Conservation (phyloP, 2,329 filamentous ascomycete genomes). For the Venturiaceae sp. region DNA sequence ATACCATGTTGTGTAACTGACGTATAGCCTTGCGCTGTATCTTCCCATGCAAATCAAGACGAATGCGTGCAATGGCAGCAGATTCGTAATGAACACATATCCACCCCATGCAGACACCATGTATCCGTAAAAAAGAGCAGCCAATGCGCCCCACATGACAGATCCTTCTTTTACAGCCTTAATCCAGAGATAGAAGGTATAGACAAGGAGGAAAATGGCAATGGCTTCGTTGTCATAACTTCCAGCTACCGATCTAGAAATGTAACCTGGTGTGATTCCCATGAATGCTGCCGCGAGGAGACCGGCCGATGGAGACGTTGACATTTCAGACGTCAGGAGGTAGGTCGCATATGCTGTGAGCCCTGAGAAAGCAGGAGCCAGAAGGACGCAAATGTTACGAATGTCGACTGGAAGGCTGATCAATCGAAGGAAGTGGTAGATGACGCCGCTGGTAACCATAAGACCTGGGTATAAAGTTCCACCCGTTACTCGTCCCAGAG, state of each 20-base stretch:
- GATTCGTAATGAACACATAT: constrained; percentile 98
- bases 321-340: constrained; percentile 95
- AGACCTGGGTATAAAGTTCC: constrained; percentile 97
- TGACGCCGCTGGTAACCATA: constrained; percentile 97
- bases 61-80: constrained; percentile 89
- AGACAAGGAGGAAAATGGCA: constrained; percentile 95
- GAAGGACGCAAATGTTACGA: constrained; percentile 94
- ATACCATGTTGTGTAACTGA: constrained; percentile 98
- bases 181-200: constrained; percentile 98
- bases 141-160: constrained; percentile 90
- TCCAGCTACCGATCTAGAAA: constrained; percentile 92
- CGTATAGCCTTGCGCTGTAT: constrained; percentile 88
- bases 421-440: constrained; percentile 87
- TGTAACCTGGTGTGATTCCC: constrained; percentile 96
- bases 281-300: constrained; percentile 92
- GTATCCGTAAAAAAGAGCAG: constrained; percentile 96
- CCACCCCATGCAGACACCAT: constrained; percentile 99
- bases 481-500: constrained; percentile 93
- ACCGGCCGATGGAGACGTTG: constrained; percentile 85
- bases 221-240: constrained; percentile 99
- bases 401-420: constrained; percentile 93
- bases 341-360: constrained; percentile 89
- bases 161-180: constrained; percentile 96
- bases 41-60: constrained; percentile 94
- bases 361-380: constrained; percentile 89